These are phyloP conservation scores for Pseudopyrenochaeta lycopersici DNA, from an alignment of 2,329 filamentous ascomycete species.

Conservation along the genomic window DNA sequence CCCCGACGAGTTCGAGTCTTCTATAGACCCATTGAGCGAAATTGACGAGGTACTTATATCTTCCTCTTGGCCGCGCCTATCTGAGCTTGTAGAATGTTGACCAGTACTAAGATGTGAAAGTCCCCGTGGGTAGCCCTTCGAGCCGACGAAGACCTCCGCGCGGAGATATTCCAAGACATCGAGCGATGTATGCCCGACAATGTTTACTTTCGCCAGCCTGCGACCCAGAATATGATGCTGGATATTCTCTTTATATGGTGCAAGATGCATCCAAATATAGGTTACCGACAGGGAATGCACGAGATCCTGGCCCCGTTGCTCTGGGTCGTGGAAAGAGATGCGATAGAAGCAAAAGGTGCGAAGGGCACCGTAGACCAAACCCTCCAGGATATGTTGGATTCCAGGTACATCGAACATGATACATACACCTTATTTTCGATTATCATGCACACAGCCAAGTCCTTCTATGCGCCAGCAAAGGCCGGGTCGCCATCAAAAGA, in stretches of 20 bases:
- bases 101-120: conserved; percentile 65
- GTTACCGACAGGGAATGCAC: conserved; percentile 99
- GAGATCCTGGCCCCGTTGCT: conserved; percentile 91
- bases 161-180: conserved; percentile 94
- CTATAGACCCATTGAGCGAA: conserved; percentile 85
- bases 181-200: conserved; percentile 90
- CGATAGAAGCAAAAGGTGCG: conserved; percentile 63
- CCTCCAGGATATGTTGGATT: conserved; percentile 68
- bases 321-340: conserved; percentile 84
- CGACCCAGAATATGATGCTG: conserved; percentile 81
- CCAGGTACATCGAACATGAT: conserved; percentile 84
- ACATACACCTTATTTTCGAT: conserved; percentile 84
- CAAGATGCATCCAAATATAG: conserved; percentile 85
- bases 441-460: conserved; percentile 86
- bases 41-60: conserved; percentile 68
- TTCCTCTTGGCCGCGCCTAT: conserved; percentile 19
- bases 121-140: conserved; percentile 91
- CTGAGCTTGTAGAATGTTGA: conserved; percentile 48
- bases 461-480: conserved; percentile 79
- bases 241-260: conserved; percentile 95
- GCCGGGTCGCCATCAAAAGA: conserved; percentile 45
- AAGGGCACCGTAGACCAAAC: conserved; percentile 35
- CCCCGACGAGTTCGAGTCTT: conserved; percentile 79
- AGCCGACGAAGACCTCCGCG: conserved; percentile 81
- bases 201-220: conserved; percentile 82